Conservation (phyloP, 805 yeast genomes). For the Starmerella kuoi region DNA sequence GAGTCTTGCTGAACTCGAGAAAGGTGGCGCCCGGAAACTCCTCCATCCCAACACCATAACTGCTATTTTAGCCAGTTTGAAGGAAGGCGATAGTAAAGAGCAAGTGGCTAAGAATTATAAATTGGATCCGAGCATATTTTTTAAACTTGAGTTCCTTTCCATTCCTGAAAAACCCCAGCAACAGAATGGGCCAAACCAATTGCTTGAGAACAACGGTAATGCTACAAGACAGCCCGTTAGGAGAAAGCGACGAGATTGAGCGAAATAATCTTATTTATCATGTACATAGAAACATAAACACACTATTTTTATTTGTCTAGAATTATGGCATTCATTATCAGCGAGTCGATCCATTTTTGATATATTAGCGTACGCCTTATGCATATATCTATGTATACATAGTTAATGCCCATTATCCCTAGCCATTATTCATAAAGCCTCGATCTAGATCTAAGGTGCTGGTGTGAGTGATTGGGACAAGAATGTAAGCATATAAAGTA, state of each 20-base stretch:
- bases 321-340: too few species aligned
- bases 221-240: slow-evolving; percentile 6
- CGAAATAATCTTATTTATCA: not conserved
- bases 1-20: slow-evolving; percentile 5
- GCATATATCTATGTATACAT: too few species aligned
- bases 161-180: slow-evolving; percentile 8
- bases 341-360: too few species aligned
- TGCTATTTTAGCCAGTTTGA: slow-evolving; percentile 18
- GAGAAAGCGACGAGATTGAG: not conserved
- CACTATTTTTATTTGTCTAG: too few species aligned
- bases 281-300: not conserved
- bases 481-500: too few species aligned
- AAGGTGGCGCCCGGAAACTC: slow-evolving; percentile 9
- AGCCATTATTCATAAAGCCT: too few species aligned
- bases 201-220: not conserved
- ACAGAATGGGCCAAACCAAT: slow-evolving; percentile 4
- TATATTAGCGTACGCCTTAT: too few species aligned
- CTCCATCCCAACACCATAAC: slow-evolving; percentile 22
- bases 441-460: too few species aligned
- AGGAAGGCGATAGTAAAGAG: slow-evolving; percentile 21
- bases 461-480: too few species aligned
- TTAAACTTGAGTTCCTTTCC: slow-evolving; percentile 9
- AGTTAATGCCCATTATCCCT: too few species aligned
- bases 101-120: slow-evolving; percentile 16
- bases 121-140: slow-evolving; percentile 17